Percentiles rank a stretch among this genome's conserved stretches.
phyloP scores from a whole-genome alignment of 2,329 filamentous ascomycete genomes.

The Fusarium sororula region DNA sequence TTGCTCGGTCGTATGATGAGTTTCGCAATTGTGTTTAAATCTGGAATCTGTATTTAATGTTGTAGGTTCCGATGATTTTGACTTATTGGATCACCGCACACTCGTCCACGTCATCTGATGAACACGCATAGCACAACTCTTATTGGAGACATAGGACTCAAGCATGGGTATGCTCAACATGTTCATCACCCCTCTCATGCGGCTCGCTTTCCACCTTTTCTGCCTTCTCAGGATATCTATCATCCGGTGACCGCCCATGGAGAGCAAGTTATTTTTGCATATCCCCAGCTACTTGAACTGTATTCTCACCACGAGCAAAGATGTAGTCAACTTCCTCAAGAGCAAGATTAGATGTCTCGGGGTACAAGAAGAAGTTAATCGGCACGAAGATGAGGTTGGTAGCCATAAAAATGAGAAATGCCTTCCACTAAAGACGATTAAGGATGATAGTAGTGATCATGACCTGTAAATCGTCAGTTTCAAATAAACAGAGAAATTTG shows the following conservation, averaged over 20 bases:
- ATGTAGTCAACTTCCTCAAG: constrained; percentile 16
- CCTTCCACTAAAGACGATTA: constrained; percentile 15
- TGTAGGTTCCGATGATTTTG: rapidly evolving
- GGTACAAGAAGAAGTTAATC: neutral
- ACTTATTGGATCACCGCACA: neutral
- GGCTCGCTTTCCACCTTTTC: neutral
- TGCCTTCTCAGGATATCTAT: neutral
- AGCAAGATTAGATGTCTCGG: constrained; percentile 3
- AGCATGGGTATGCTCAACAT: neutral
- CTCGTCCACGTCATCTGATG: too few relatives aligned
- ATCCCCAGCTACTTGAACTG: neutral
- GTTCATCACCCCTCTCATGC: neutral
- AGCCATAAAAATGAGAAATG: constrained; percentile 11
- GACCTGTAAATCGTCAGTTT: constrained; percentile 39
- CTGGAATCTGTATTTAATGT: neutral
- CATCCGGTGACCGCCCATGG: neutral
- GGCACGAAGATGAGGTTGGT: constrained; percentile 8
- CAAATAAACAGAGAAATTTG: neutral
- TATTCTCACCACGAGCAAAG: constrained; percentile 8
- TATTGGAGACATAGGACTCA: neutral
- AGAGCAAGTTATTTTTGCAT: constrained; percentile 18
- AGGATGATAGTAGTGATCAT: constrained; percentile 57
- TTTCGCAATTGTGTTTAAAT: neutral
- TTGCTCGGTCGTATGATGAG: neutral
- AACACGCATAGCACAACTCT: too few relatives aligned